These are phyloP conservation scores for Penicillium hordei DNA, from an alignment of 2,329 filamentous ascomycete species.

Conservation along the genomic window DNA sequence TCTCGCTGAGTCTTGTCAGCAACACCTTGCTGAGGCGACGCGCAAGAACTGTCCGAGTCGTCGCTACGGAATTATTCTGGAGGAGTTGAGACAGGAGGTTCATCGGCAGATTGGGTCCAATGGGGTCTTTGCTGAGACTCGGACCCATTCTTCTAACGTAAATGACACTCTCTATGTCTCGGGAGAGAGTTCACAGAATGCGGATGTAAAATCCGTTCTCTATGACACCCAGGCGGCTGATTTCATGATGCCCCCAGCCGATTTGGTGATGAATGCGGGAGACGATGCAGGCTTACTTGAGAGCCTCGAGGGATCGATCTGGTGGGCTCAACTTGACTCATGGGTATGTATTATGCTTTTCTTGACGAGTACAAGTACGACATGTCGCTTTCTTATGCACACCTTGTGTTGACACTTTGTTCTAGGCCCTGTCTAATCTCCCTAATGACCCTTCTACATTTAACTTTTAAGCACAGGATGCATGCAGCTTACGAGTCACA, in stretches of 20 bases:
- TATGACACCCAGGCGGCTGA: constrained; percentile 17
- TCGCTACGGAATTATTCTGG: constrained; percentile 51
- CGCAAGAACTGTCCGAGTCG: constrained; percentile 49
- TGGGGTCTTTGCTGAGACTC: background rate
- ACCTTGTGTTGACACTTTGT: constrained; percentile 6
- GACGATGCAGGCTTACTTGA: constrained; percentile 34
- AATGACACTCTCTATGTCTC: background rate
- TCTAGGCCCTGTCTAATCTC: constrained; percentile 37
- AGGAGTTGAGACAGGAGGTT: constrained; percentile 47
- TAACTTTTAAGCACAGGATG: constrained; percentile 16
- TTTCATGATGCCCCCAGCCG: constrained; percentile 24
- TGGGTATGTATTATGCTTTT: constrained; percentile 30
- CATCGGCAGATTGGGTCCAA: constrained; percentile 34
- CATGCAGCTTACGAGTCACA: background rate
- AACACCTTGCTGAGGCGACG: constrained; percentile 49
- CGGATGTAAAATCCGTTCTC: constrained; percentile 6
- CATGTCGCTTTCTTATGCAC: background rate
- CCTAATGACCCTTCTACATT: constrained; percentile 32
- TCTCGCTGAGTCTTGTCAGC: constrained; percentile 48
- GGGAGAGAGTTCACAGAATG: background rate
- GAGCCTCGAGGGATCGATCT: constrained; percentile 38
- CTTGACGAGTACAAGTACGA: background rate
- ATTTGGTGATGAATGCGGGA: constrained; percentile 21
- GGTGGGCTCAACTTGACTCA: constrained; percentile 42
- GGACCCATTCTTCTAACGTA: background rate